Conservation (phyloP, 1,284 basidiomycete genomes). For the Naganishia albida region DNA sequence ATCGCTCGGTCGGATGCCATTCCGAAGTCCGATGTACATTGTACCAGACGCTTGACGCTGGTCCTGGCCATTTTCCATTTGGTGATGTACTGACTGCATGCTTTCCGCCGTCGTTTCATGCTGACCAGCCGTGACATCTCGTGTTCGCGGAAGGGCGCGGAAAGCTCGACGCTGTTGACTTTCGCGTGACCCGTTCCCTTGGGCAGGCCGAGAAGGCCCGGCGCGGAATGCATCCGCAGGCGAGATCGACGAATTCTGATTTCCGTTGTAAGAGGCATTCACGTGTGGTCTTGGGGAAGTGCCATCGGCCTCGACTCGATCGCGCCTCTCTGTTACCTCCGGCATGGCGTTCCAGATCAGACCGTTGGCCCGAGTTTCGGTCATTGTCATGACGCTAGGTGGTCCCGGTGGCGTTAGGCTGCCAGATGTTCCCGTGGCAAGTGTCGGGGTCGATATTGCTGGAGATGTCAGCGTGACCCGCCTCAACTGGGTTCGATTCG, state of each 20-base stretch:
- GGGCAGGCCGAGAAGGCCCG: conserved; percentile 2
- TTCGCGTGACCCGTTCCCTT: neutral
- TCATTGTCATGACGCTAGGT: neutral
- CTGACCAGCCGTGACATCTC: neutral
- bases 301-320: conserved; percentile 1
- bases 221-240: conserved; percentile 7
- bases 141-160: conserved; percentile 11
- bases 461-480: conserved; percentile 36
- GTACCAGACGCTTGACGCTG: neutral
- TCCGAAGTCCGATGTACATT: neutral
- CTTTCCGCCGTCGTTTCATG: neutral
- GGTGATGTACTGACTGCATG: neutral
- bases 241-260: conserved; percentile 4
- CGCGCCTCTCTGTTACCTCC: neutral
- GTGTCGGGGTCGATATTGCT: conserved; percentile 19
- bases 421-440: conserved; percentile 17
- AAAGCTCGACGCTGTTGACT: conserved; percentile 9
- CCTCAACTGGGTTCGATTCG: conserved; percentile 39
- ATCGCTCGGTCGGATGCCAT: neutral
- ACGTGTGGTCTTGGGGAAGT: conserved; percentile 8
- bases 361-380: neutral
- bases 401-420: conserved; percentile 22
- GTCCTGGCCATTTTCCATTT: neutral
- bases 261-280: conserved; percentile 4
- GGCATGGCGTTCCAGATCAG: conserved; percentile 8